These are phyloP conservation scores for Oidium heveae DNA, from an alignment of 2,329 filamentous ascomycete genomes.

Conservation along the genomic window DNA sequence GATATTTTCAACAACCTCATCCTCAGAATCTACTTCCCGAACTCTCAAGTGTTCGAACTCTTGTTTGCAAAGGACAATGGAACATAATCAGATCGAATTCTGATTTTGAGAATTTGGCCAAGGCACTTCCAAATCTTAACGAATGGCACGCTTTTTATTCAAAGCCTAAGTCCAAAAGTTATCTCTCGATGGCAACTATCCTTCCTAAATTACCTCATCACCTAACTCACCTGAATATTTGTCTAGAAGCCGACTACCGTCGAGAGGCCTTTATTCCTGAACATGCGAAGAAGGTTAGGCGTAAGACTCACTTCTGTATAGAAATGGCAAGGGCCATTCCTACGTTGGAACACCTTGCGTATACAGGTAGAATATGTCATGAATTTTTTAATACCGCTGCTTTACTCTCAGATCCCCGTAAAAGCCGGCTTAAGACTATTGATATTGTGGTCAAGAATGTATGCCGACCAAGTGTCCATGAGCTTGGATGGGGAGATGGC, in stretches of 20 bases:
- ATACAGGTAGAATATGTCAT: conserved; percentile 47
- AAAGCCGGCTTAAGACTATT: conserved; percentile 30
- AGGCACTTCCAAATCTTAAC: conserved; percentile 37
- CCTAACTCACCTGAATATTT: conserved; percentile 39
- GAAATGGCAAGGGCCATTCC: conserved; percentile 34
- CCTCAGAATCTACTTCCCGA: conserved; percentile 5
- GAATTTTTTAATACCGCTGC: conserved; percentile 37
- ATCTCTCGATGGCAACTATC: conserved; percentile 40
- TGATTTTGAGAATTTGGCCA: conserved; percentile 36
- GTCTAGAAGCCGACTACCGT: conserved; percentile 45
- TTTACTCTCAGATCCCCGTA: conserved; percentile 22
- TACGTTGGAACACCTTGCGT: conserved; percentile 40
- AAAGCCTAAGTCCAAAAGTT: conserved; percentile 50
- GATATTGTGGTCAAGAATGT: conserved; percentile 54
- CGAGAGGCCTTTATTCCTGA: conserved; percentile 34
- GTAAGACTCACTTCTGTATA: conserved; percentile 37
- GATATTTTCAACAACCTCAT: conserved; percentile 19
- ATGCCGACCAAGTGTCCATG: conserved; percentile 24
- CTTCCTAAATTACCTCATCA: conserved; percentile 29
- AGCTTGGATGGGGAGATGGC: conserved; percentile 28
- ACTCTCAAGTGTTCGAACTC: conserved; percentile 29
- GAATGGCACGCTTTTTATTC: conserved; percentile 30
- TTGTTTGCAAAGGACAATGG: conserved; percentile 54
- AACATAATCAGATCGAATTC: conserved; percentile 39
- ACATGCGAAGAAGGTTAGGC: conserved; percentile 32